Evolutionary conservation across 129 eudicot species (phyloP).

Genomic region (Calendula officinalis): DNA sequence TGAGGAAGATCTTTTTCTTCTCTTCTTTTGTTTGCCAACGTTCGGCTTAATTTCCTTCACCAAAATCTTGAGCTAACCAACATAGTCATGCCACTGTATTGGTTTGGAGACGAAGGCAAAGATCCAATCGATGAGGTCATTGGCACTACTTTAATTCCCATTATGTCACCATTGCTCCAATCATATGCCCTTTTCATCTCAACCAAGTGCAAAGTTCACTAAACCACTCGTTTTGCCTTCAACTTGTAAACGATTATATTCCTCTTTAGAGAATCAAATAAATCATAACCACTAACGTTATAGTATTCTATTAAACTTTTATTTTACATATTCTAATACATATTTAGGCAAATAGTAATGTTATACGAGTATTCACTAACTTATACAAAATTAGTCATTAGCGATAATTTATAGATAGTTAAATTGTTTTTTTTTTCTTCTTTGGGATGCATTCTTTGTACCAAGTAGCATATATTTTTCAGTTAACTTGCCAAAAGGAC

Average conservation of each 20-base stretch:
- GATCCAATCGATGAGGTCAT: background rate
- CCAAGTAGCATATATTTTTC: too few species aligned
- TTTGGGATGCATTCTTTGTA: too few species aligned
- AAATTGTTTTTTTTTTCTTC: too few species aligned
- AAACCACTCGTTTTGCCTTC: background rate
- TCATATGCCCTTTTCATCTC: slow-evolving; percentile 8
- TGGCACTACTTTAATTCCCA: background rate
- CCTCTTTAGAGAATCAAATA: slow-evolving; percentile 1
- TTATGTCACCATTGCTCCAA: background rate
- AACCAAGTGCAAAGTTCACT: background rate
- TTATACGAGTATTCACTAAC: too few species aligned
- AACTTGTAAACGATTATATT: background rate
- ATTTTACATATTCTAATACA: background rate
- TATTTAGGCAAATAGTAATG: too few species aligned
- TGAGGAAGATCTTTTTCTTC: too few species aligned
- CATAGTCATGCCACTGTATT: too few species aligned
- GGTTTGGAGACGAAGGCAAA: background rate
- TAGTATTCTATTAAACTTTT: background rate
- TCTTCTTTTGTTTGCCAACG: too few species aligned
- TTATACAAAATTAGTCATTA: too few species aligned
- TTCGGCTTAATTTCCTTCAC: too few species aligned
- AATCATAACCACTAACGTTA: background rate
- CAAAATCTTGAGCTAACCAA: too few species aligned
- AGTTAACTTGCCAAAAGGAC: background rate
- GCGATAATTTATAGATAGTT: too few species aligned